Evolutionary conservation across 106 monocot genomes (phyloP).

Genomic region (Posidonia australis): DNA sequence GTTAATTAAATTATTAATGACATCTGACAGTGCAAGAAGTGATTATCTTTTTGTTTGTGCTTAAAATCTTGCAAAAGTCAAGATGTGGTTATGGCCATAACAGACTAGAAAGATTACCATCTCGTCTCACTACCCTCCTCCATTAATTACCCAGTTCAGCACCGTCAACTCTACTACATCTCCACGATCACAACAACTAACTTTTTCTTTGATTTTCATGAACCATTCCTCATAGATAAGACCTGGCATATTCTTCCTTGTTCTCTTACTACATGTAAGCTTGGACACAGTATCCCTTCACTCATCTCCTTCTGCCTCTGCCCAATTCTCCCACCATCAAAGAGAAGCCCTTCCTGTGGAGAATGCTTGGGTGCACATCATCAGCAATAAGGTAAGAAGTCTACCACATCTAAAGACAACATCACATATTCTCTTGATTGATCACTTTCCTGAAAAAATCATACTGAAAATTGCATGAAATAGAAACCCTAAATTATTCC

Average conservation of each 20-base stretch:
- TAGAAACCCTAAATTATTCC: neutral
- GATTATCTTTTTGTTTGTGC: too few species aligned
- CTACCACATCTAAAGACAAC: neutral
- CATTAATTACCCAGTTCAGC: too few species aligned
- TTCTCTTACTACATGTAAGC: too few species aligned
- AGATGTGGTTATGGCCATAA: neutral
- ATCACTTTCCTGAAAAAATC: too few species aligned
- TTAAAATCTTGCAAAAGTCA: neutral
- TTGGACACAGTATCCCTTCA: neutral
- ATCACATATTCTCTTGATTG: too few species aligned
- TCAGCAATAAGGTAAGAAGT: neutral
- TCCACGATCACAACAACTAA: too few species aligned
- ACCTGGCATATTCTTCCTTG: too few species aligned
- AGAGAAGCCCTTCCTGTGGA: neutral
- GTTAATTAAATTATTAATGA: too few species aligned
- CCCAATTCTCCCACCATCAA: neutral
- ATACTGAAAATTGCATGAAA: neutral
- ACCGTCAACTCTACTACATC: too few species aligned
- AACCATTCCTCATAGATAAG: too few species aligned
- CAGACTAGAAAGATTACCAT: neutral
- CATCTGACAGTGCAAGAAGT: too few species aligned
- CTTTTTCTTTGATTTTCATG: too few species aligned
- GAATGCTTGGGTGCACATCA: slow-evolving; percentile 2
- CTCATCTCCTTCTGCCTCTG: neutral
- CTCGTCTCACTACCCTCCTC: neutral